Percentiles rank a stretch among this genome's conserved stretches.
phyloP scores from a whole-genome alignment of 2,329 filamentous ascomycete species.

The Xenoacremonium recifei region DNA sequence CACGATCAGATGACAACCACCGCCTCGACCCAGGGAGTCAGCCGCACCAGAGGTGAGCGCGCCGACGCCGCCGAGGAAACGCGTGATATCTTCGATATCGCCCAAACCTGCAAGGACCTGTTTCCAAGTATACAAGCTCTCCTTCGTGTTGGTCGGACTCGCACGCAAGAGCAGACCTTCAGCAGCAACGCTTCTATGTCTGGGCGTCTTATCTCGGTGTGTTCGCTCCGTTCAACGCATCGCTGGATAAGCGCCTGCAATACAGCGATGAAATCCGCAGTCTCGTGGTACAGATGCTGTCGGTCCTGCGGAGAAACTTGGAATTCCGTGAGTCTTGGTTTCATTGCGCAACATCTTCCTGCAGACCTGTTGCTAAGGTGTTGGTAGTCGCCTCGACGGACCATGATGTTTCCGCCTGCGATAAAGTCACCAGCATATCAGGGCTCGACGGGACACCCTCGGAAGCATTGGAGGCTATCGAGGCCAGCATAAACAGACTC shows the following conservation, averaged over 20 bases:
- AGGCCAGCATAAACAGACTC: neutral
- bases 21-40: neutral
- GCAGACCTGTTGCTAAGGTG: too few relatives aligned
- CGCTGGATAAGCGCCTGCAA: neutral
- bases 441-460: neutral
- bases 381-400: too few relatives aligned
- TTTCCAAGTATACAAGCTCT: neutral
- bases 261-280: neutral
- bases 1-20: neutral
- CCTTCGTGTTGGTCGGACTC: neutral
- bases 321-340: neutral
- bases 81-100: neutral
- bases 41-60: too few relatives aligned
- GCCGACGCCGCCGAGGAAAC: neutral
- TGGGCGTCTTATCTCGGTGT: neutral
- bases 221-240: neutral
- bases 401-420: too few relatives aligned
- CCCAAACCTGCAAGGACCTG: neutral
- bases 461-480: neutral
- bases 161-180: neutral
- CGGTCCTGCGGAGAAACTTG: neutral
- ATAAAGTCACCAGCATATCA: neutral
- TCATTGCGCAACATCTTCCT: neutral
- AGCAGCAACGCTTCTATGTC: neutral
- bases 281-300: neutral